Evolutionary conservation across 352 stramenopile genomes (phyloP).

Genomic region (Phytopythium mirpurense): DNA sequence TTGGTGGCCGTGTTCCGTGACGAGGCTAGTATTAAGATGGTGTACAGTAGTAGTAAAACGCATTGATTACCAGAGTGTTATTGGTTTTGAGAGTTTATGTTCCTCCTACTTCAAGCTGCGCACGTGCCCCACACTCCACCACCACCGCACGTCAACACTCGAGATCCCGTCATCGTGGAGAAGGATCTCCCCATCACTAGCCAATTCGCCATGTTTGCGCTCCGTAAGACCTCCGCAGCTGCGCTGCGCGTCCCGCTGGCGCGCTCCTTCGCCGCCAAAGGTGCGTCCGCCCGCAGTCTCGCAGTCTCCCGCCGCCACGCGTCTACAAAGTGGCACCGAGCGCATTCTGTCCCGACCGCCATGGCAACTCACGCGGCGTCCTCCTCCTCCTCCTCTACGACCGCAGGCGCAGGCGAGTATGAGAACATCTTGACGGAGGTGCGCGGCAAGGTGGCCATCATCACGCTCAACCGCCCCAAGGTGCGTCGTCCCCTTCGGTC

Average conservation of each 20-base stretch:
- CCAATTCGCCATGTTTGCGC: conserved; percentile 35
- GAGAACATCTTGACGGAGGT: conserved; percentile 88
- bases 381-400: background rate
- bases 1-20: background rate
- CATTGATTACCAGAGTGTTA: no score
- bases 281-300: conserved; percentile 12
- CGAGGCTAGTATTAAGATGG: background rate
- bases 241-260: conserved; percentile 13
- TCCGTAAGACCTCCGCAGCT: conserved; percentile 25
- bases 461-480: conserved; percentile 96
- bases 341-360: no score
- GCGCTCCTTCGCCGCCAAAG: conserved; percentile 52
- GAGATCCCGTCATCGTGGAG: no score
- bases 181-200: conserved; percentile 3
- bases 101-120: no score
- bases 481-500: conserved; percentile 7
- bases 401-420: conserved; percentile 41
- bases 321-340: no score
- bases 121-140: conserved; percentile 15
- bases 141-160: no score
- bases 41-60: no score
- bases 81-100: no score
- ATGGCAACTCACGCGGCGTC: background rate
- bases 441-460: conserved; percentile 90
- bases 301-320: background rate